Percentiles rank a stretch among this genome's conserved stretches.
Conservation (phyloP, 2,329 filamentous ascomycete species). For the Cladosporium halotolerans region DNA sequence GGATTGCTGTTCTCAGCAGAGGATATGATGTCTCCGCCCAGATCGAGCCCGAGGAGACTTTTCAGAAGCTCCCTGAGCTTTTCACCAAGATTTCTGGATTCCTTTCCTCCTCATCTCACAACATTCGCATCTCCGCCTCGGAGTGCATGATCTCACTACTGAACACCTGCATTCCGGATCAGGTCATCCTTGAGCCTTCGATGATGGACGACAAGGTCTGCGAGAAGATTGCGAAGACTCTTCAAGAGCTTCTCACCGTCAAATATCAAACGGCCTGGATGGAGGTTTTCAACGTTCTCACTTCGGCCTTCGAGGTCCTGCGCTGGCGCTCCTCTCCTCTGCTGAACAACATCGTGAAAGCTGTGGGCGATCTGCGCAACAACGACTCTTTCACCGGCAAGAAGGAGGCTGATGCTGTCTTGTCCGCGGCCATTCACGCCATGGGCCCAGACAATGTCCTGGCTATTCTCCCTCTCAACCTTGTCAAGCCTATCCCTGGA, state of each 20-base stretch:
- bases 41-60: constrained; percentile 82
- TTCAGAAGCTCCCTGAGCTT: constrained; percentile 78
- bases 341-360: constrained; percentile 67
- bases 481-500: constrained; percentile 67
- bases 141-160: constrained; percentile 93
- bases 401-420: constrained; percentile 86
- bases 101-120: constrained; percentile 79
- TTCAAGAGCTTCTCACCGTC: constrained; percentile 71
- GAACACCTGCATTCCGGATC: constrained; percentile 78
- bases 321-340: constrained; percentile 80
- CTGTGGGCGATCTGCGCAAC: constrained; percentile 77
- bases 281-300: constrained; percentile 85
- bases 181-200: constrained; percentile 79
- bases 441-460: constrained; percentile 87
- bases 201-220: constrained; percentile 87
- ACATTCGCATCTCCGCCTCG: constrained; percentile 88
- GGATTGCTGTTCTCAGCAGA: constrained; percentile 91
- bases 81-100: constrained; percentile 76
- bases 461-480: constrained; percentile 75
- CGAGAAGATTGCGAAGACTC: constrained; percentile 69
- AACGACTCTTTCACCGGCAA: constrained; percentile 88
- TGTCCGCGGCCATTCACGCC: constrained; percentile 78
- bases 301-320: constrained; percentile 78
- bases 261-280: constrained; percentile 93
- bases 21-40: constrained; percentile 92